Conservation (phyloP, 345 rosid species). For the Crucihimalaya himalaica region DNA sequence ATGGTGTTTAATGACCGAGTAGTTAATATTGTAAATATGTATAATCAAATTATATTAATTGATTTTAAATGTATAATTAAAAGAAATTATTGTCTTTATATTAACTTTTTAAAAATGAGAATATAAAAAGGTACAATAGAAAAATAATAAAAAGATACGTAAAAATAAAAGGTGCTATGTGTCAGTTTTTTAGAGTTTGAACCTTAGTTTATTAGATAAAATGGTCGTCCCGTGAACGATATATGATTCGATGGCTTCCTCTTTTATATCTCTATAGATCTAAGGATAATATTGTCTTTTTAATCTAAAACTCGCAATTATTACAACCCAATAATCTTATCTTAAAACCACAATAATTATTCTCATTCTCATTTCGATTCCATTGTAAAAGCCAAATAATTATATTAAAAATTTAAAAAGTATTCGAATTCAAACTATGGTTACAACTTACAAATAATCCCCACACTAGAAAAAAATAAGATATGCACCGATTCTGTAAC, state of each 20-base stretch:
- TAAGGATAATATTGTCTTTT: not conserved
- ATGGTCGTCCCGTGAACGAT: slow-evolving; percentile 2
- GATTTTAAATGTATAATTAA: no score
- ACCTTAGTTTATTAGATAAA: no score
- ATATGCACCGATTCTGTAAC: not conserved
- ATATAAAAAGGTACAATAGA: no score
- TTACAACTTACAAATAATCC: no score
- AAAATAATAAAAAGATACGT: no score
- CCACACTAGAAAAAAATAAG: not conserved
- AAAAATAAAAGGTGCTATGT: no score
- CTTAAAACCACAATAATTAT: slow-evolving; percentile 18
- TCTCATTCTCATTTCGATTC: slow-evolving; percentile 23
- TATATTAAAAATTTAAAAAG: not conserved
- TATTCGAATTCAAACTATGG: not conserved
- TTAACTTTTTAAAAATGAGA: no score
- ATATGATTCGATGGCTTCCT: not conserved
- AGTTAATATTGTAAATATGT: no score
- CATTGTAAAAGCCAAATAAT: slow-evolving; percentile 19
- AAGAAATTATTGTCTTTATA: no score
- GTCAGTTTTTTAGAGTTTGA: no score
- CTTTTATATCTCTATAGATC: not conserved
- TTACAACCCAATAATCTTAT: slow-evolving; percentile 22
- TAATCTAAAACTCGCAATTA: not conserved
- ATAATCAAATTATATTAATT: no score
- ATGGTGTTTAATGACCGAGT: no score